Evolutionary conservation across 305 asterid species (phyloP).

Genomic region (Fraxinus nigra): DNA sequence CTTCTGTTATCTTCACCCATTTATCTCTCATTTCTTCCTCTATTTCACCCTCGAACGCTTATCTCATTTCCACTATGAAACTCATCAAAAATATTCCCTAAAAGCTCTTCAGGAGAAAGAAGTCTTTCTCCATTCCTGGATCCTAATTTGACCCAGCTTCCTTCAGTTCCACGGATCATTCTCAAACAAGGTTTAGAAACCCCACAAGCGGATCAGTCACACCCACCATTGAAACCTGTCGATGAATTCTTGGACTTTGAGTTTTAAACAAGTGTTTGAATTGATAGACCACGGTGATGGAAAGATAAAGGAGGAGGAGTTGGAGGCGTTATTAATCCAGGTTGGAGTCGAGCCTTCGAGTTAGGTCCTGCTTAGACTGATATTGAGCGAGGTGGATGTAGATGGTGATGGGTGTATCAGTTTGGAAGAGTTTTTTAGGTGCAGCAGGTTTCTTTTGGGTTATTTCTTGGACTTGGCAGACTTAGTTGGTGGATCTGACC

Average conservation of each 20-base stretch:
- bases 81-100: constrained; percentile 34
- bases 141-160: constrained; percentile 42
- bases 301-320: constrained; percentile 44
- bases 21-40: constrained; percentile 36
- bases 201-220: constrained; percentile 33
- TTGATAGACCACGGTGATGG: constrained; percentile 61
- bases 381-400: constrained; percentile 45
- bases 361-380: constrained; percentile 39
- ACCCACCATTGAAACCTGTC: constrained; percentile 60
- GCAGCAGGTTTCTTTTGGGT: no score
- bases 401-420: constrained; percentile 58
- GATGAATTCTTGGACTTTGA: constrained; percentile 52
- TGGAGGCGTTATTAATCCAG: constrained; percentile 41
- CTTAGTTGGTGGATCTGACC: no score
- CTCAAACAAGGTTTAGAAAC: constrained; percentile 18
- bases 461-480: no score
- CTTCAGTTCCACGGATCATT: constrained; percentile 35
- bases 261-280: constrained; percentile 46
- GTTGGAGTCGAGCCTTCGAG: constrained; percentile 47
- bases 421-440: constrained; percentile 41
- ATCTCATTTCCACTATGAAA: constrained; percentile 32
- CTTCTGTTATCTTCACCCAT: constrained; percentile 29
- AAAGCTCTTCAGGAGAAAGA: constrained; percentile 35
- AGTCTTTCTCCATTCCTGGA: constrained; percentile 40
- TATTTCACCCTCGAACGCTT: constrained; percentile 8